phyloP scores from a whole-genome alignment of 2,329 filamentous ascomycete species.

The Coleophoma crateriformis region DNA sequence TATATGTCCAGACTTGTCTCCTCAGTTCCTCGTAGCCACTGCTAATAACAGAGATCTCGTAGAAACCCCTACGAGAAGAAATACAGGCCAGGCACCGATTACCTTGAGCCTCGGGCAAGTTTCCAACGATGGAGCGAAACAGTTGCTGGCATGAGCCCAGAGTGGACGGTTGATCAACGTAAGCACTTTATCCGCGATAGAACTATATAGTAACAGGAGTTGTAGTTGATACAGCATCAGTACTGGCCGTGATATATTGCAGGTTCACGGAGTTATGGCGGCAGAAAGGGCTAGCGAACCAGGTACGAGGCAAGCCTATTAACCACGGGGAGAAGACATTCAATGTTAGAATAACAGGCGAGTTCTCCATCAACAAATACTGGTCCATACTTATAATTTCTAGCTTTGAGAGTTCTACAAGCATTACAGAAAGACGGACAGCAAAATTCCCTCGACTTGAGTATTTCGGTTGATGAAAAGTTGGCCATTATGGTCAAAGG shows the following conservation, averaged over 20 bases:
- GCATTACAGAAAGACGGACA: constrained; percentile 14
- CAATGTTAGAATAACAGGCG: constrained; percentile 5
- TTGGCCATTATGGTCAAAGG: constrained; percentile 15
- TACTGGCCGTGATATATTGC: constrained; percentile 16
- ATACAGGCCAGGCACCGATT: constrained; percentile 8
- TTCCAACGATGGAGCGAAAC: constrained; percentile 17
- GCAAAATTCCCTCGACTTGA: constrained; percentile 13
- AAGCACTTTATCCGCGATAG: background rate
- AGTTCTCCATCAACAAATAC: background rate
- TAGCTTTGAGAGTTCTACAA: constrained; percentile 9
- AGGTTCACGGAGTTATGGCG: constrained; percentile 19
- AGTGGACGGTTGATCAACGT: constrained; percentile 17
- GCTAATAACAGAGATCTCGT: too few species aligned
- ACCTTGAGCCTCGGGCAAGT: constrained; percentile 16
- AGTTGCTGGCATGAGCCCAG: constrained; percentile 10
- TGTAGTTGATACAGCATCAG: constrained; percentile 13
- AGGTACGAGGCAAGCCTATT: constrained; percentile 8
- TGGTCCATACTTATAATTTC: background rate
- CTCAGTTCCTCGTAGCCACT: too few species aligned
- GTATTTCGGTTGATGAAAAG: constrained; percentile 11
- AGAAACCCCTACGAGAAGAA: constrained; percentile 17
- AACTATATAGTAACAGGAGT: background rate
- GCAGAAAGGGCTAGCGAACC: constrained; percentile 11
- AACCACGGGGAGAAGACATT: constrained; percentile 10
- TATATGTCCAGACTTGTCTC: too few species aligned